A percentile compares a stretch with the other conserved stretches of the same genome.
These are phyloP conservation scores for Agarophyton chilense DNA, from an alignment of 23 red algal genomes.

Conservation along the genomic window DNA sequence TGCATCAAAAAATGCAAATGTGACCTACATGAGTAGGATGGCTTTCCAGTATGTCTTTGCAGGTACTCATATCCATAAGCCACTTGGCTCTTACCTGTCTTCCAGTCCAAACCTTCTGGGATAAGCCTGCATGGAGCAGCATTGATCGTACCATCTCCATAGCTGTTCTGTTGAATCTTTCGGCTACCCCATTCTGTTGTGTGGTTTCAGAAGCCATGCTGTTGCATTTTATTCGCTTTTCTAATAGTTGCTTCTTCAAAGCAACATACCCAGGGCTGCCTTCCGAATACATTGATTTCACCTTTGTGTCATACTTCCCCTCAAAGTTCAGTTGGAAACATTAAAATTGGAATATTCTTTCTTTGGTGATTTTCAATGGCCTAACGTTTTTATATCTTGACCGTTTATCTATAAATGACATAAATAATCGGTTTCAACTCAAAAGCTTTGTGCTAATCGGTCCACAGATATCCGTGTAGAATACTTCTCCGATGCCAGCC, in stretches of 20 bases:
- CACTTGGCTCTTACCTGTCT: not conserved
- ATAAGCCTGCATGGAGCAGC: slow-evolving; percentile 7
- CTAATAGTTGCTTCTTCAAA: not conserved
- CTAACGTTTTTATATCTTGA: not conserved
- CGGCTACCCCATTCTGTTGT: slow-evolving; percentile 36
- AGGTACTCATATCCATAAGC: not conserved
- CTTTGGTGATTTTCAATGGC: not conserved
- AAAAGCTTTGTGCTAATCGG: not conserved
- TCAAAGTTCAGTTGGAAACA: slow-evolving; percentile 7
- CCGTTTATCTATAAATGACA: slow-evolving; percentile 7
- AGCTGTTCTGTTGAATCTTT: slow-evolving; percentile 16
- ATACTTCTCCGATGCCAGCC: not conserved
- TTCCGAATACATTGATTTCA: not conserved
- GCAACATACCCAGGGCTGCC: not conserved
- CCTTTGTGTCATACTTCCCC: not conserved
- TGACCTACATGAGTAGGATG: not conserved
- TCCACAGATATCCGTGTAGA: slow-evolving; percentile 33
- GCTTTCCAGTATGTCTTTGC: not conserved
- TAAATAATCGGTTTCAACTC: not conserved
- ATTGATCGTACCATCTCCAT: slow-evolving; percentile 23
- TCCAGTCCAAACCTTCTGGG: slow-evolving; percentile 22
- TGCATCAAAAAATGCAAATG: slow-evolving; percentile 21
- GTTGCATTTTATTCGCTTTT: not conserved
- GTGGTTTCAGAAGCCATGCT: not conserved
- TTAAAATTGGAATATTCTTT: not conserved